These are phyloP conservation scores for Thuidium tamariscinum DNA, from an alignment of 225 moss, liverwort and hornwort genomes.

Conservation along the genomic window DNA sequence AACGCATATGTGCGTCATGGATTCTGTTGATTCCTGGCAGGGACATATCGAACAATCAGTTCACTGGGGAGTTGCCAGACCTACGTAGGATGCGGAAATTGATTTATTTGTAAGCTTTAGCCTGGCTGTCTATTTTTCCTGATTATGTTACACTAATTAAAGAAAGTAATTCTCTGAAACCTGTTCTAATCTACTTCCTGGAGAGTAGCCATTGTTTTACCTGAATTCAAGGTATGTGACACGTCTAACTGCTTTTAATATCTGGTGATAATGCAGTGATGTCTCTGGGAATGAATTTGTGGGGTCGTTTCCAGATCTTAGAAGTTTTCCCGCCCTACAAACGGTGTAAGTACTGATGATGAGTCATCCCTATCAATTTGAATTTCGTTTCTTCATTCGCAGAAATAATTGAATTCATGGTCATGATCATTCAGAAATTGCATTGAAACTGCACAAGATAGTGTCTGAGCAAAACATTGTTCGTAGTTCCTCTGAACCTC, in stretches of 20 bases:
- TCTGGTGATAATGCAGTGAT: neutral
- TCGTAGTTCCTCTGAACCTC: neutral
- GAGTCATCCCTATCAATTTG: too few species aligned
- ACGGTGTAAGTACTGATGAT: neutral
- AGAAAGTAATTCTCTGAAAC: neutral
- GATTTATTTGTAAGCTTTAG: neutral
- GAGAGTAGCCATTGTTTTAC: too few species aligned
- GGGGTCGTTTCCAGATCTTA: neutral
- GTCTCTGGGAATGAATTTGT: neutral
- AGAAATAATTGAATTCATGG: neutral
- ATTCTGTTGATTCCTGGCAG: neutral
- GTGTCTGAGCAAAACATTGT: neutral
- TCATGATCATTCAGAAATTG: neutral
- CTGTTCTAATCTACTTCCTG: too few species aligned
- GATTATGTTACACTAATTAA: neutral
- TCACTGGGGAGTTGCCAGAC: neutral
- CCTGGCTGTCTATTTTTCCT: neutral
- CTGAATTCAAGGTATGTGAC: neutral
- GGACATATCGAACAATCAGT: slow-evolving; percentile 1
- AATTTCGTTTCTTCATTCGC: neutral
- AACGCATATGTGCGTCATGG: neutral
- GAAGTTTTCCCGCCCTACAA: neutral
- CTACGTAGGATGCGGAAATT: neutral
- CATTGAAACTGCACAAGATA: neutral
- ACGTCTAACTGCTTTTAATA: neutral